These are phyloP conservation scores for Halophytophthora batemanensis DNA, from an alignment of 352 stramenopile genomes.

Conservation along the genomic window DNA sequence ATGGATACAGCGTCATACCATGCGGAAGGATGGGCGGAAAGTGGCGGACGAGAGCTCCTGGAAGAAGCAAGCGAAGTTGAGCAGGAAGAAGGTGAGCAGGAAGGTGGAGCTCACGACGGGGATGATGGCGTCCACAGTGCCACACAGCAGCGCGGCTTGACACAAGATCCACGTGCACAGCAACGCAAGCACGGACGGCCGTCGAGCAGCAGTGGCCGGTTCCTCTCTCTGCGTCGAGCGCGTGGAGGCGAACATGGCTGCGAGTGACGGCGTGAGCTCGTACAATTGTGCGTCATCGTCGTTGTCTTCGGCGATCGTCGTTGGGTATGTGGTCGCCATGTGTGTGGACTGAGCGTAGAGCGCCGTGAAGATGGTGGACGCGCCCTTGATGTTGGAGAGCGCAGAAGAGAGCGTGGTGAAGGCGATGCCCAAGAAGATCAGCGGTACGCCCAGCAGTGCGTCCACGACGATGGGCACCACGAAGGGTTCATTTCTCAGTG, in stretches of 20 bases:
- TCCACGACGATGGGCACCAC: conserved; percentile 44
- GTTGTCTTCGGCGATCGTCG: not conserved
- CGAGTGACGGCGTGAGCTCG: conserved; percentile 4
- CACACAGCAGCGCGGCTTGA: conserved; percentile 32
- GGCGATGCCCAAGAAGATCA: conserved; percentile 42
- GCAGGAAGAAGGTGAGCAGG: conserved; percentile 40
- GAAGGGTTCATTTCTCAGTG: conserved; percentile 30
- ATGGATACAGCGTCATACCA: conserved; percentile 23
- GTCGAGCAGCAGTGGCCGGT: not conserved
- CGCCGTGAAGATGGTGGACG: conserved; percentile 17
- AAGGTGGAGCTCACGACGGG: conserved; percentile 41
- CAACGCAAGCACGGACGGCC: conserved; percentile 4
- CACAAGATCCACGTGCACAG: conserved; percentile 29
- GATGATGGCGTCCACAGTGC: conserved; percentile 38
- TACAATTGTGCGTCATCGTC: not conserved
- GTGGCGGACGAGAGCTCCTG: conserved; percentile 39
- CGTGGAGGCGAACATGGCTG: not conserved
- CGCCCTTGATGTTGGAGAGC: conserved; percentile 43
- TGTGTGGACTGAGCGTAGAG: conserved; percentile 4
- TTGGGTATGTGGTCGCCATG: not conserved
- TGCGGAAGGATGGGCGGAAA: conserved; percentile 37
- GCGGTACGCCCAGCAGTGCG: conserved; percentile 34
- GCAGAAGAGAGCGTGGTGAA: conserved; percentile 44
- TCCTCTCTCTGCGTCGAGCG: not conserved
- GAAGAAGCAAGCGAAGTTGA: conserved; percentile 60